These are phyloP conservation scores for Piromyces sp. DNA, from an alignment of 192 early-diverging fungal genomes.

Conservation along the genomic window DNA sequence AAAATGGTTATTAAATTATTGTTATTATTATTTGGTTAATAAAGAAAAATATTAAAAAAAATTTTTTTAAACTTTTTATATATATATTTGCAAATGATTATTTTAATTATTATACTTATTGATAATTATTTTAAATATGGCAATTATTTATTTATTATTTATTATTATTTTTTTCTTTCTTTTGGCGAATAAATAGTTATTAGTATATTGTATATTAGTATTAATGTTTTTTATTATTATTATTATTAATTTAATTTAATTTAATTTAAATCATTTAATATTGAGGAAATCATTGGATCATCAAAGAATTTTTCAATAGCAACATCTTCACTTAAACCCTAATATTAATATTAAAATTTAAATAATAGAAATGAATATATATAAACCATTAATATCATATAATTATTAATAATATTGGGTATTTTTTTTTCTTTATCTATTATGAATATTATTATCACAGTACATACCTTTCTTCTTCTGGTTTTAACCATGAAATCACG, in stretches of 20 bases:
- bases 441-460: too few species aligned
- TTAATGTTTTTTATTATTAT: neutral
- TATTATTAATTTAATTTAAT: neutral
- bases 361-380: neutral
- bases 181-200: too few species aligned
- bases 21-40: too few species aligned
- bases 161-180: too few species aligned
- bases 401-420: neutral
- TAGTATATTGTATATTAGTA: too few species aligned
- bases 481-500: conserved; percentile 99
- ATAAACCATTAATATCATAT: neutral
- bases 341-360: neutral
- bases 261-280: neutral
- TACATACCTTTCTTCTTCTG: conserved; percentile 60
- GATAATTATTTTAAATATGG: too few species aligned
- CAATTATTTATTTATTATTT: too few species aligned
- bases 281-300: conserved; percentile 26
- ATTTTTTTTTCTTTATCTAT: neutral
- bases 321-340: conserved; percentile 59
- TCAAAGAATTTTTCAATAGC: conserved; percentile 67
- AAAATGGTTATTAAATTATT: too few species aligned
- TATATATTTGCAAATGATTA: too few species aligned
- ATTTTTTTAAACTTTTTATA: too few species aligned
- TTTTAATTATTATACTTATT: too few species aligned
- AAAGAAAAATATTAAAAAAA: too few species aligned